Evolutionary conservation across 768 basidiomycete genomes (phyloP), one percentile per base, ranked within the genome.

Genomic region (Rhodotorula graminis): DNA sequence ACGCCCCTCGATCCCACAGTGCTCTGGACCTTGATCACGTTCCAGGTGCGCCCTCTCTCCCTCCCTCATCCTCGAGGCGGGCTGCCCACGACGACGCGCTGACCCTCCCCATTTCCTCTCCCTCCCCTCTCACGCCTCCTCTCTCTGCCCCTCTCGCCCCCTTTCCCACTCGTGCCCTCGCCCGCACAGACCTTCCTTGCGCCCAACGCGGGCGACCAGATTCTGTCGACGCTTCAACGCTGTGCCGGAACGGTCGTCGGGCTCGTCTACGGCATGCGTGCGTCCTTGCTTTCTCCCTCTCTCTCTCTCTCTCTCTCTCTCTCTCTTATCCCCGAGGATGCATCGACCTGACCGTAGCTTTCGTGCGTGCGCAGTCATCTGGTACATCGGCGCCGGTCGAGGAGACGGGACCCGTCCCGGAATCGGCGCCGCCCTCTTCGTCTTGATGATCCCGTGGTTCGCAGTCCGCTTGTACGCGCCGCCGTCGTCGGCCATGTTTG

Each of bases 11-110:
- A 23, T 27, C 18, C 6, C 33, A 12, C 19, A 29, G 84, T 84
- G 10, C 64, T 86, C 9, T 87, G 85, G 86, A 85, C 85, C 10
- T 79, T 87, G 61, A 86, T 87, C 76, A 87, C 87, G 85, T 84
- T 85, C 0, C 87, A 88, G 74, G 87, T 59, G 37, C 85, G 1
- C 86, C 85, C 23, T 69, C 87, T 4, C 5, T 49, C 21, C 9
- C 42, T n/a, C n/a, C n/a, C n/a, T n/a, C n/a, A n/a, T n/a, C n/a
- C n/a, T n/a, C n/a, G n/a, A n/a, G n/a, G n/a, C n/a, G n/a, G n/a
- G n/a, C n/a, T n/a, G n/a, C n/a, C n/a, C n/a, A n/a, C n/a, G n/a
- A n/a, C n/a, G n/a, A n/a, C n/a, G n/a, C n/a, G n/a, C n/a, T n/a
- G n/a, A n/a, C n/a, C n/a, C n/a, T n/a, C n/a, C n/a, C n/a, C n/a